Evolutionary conservation across 2,329 filamentous ascomycete species (phyloP), one percentile per base, ranked within the genome.

Genomic region (Talaromyces sp.): DNA sequence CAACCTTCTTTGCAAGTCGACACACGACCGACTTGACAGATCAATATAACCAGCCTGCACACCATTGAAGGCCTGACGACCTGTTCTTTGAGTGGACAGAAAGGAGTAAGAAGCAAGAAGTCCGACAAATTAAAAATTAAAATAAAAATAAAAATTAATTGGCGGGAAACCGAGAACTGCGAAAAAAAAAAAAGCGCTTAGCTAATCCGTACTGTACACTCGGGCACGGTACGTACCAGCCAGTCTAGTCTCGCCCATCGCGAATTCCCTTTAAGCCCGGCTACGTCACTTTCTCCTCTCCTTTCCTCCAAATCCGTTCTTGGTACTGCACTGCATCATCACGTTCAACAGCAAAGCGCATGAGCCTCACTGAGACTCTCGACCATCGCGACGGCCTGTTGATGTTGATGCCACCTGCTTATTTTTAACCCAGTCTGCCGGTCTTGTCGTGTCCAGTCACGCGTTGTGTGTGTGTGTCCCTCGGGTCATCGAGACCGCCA

Each of bases 271-370:
- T 64, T 66, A 63, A 70, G 68, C 68, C 69, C 71, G 70, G 72
- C 73, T 75, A 74, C 73, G 73, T 75, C 73, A 75, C 73, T 68
- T 66, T 65, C 67, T 25, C 49, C 42, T 65, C 68, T 66, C 55
- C 64, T 67, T 67, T 64, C 58, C 55, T 55, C 60, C 53, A 56
- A 57, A 62, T 55, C 60, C 57, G 60, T 58, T 61, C 62, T 64
- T 59, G 59, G 62, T 44, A 57, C 58, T 61, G 61, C 61, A 59
- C 39, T 47, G 42, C 42, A 47, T 61, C 62, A 65, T 55, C 62
- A 57, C 51, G 36, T 57, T 58, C 57, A 62, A 59, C 27, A 22
- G 42, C 60, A 57, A 60, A 62, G 59, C 63, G 60, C 61, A 65
- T 64, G 22, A 59, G 32, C 57, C 57, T 59, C 57, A 51, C 25